phyloP scores from a whole-genome alignment of 2,329 filamentous ascomycete genomes.

The Alternaria ethzedia region DNA sequence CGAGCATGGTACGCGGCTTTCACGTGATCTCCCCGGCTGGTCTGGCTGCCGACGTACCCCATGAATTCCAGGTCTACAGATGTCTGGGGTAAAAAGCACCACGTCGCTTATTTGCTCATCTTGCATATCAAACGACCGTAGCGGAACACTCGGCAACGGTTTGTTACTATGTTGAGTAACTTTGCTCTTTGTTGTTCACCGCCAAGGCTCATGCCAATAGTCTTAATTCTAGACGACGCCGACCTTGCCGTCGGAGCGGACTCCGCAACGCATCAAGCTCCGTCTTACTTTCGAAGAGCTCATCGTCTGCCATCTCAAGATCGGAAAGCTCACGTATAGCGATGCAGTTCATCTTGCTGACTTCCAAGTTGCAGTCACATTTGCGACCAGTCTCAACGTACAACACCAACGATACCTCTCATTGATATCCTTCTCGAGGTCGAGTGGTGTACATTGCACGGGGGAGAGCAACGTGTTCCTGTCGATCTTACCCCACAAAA shows the following conservation, averaged over 20 bases:
- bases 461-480: slow-evolving; percentile 1
- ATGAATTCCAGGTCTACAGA: not conserved
- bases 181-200: not conserved
- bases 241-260: slow-evolving; percentile 5
- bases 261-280: not conserved
- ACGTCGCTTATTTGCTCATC: slow-evolving; percentile 5
- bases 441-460: not conserved
- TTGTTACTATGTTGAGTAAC: slow-evolving; percentile 5
- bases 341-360: not conserved
- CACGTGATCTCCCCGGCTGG: not conserved
- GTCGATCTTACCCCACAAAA: slow-evolving; percentile 9
- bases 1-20: not conserved
- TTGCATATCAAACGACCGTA: not conserved
- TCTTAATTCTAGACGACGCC: not conserved
- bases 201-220: slow-evolving; percentile 9
- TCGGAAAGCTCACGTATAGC: not conserved
- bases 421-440: not conserved
- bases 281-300: not conserved
- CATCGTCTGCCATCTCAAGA: not conserved
- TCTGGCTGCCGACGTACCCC: not conserved
- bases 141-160: slow-evolving; percentile 18
- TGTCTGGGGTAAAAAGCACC: slow-evolving; percentile 1
- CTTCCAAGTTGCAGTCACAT: not conserved
- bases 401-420: not conserved
- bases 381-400: not conserved